Percentiles rank a stretch among this genome's conserved stretches.
Conservation (phyloP, 106 monocot genomes). For the Allium fistulosum region DNA sequence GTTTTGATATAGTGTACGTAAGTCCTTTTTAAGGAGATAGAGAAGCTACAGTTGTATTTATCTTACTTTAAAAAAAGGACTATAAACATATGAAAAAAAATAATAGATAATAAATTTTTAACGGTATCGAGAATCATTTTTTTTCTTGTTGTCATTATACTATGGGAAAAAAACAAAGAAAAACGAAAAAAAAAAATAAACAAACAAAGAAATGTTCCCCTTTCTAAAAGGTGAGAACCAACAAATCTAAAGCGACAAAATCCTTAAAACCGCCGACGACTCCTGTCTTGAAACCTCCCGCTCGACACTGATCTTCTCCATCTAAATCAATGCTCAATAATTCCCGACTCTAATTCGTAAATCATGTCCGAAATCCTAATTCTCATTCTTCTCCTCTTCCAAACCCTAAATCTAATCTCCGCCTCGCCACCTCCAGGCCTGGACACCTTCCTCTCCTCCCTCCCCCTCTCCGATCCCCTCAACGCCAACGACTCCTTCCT, state of each 20-base stretch:
- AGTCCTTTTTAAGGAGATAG: too few species aligned
- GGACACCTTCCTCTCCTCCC: slow-evolving; percentile 51
- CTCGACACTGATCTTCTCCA: neutral
- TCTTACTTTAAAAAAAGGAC: too few species aligned
- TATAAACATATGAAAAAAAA: too few species aligned
- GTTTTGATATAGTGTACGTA: too few species aligned
- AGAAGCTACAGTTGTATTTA: too few species aligned
- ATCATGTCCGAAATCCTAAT: slow-evolving; percentile 9
- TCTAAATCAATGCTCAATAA: neutral
- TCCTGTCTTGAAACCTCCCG: neutral
- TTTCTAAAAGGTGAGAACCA: neutral
- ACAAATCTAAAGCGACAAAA: neutral
- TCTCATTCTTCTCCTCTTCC: slow-evolving; percentile 12
- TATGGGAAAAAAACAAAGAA: too few species aligned
- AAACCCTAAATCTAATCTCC: neutral
- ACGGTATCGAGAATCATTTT: too few species aligned
- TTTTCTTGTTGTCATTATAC: too few species aligned
- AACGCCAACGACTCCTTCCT: slow-evolving; percentile 52
- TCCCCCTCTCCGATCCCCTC: slow-evolving; percentile 27
- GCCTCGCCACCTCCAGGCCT: slow-evolving; percentile 22
- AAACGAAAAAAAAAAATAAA: too few species aligned
- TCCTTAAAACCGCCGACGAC: neutral
- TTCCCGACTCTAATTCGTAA: neutral
- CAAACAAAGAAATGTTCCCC: too few species aligned
- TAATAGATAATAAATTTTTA: too few species aligned